Base-by-base conservation (phyloP, 371 early-diverging fungal species). In the Mortierella polycephala region DNA sequence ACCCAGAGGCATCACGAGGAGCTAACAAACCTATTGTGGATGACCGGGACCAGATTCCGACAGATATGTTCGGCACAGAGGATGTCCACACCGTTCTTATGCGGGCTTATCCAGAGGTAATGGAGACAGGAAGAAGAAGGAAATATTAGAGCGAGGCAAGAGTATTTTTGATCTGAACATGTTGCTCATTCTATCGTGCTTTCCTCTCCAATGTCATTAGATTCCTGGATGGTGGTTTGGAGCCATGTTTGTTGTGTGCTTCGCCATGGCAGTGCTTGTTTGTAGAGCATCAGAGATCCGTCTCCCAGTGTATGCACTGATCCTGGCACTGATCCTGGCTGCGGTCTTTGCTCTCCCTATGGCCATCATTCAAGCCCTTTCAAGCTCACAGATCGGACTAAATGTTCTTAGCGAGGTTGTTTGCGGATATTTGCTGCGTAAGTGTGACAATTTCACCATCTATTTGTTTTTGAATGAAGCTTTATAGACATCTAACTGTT, bases 211-310 rank as follows among this genome's bases (percentile, higher is more conserved):
- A 55, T 40, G 5, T 2, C 53, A 44, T 18, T 83, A 91, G 80
- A 89, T 94, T 5, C 95, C 95, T 0, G 81, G 81, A 41, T 88
- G 88, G 88, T 94, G 95, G 95, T 94, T 93, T 51, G 83, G 85
- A 30, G 30, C 63, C 6, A 62, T 93, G 54, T 93, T 91, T 66
- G 72, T 85, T 7, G 60, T 83, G 7, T 90, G 90, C 60, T 84
- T 90, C 58, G 83, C 76, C 1, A 71, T 90, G 21, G 86, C 90
- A 16, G 87, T 92, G n/a, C 75, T 85, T 13, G 79, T 89, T 3
- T 85, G 90, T 42, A 87, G 88, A 51, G 83, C 81, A 18, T 76
- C 85, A 67, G 85, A 83, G 2, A 84, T 89, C 61, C 85, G 82
- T 13, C 68, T 89, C 5, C 88, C 89, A 1, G 92, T 90, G 86